Conservation (phyloP, 805 yeast genomes). For the Lachancea fermentati region DNA sequence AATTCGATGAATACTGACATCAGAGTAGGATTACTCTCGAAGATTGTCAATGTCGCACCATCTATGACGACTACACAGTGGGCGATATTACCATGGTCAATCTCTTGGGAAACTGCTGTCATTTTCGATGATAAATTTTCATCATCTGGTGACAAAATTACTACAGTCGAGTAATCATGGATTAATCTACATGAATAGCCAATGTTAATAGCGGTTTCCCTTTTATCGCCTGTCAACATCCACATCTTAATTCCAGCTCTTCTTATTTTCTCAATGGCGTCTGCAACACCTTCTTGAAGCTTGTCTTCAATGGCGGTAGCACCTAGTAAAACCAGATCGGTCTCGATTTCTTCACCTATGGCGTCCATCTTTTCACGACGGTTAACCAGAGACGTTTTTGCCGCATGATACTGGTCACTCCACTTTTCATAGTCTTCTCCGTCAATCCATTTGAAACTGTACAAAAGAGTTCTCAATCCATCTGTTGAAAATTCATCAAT, state of each 20-base stretch:
- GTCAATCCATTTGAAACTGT: constrained; percentile 70
- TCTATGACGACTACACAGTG: constrained; percentile 94
- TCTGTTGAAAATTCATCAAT: constrained; percentile 93
- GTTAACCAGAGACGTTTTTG: constrained; percentile 67
- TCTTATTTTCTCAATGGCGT: constrained; percentile 83
- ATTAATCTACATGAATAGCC: constrained; percentile 92
- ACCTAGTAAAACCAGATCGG: constrained; percentile 64
- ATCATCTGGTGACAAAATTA: constrained; percentile 51
- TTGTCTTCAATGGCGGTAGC: constrained; percentile 98
- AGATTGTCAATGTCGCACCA: constrained; percentile 73
- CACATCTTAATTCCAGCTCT: constrained; percentile 92
- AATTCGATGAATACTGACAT: constrained; percentile 76
- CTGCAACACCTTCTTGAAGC: constrained; percentile 94
- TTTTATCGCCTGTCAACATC: constrained; percentile 98
- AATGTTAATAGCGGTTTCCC: constrained; percentile 96
- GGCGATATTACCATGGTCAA: constrained; percentile 71
- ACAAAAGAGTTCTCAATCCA: constrained; percentile 85
- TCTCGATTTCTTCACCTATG: constrained; percentile 70
- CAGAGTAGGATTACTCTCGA: constrained; percentile 68
- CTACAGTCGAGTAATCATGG: constrained; percentile 86
- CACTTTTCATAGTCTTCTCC: constrained; percentile 56
- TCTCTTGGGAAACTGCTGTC: constrained; percentile 68
- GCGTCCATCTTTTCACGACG: constrained; percentile 62
- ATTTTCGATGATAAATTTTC: constrained; percentile 64
- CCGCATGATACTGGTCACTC: constrained; percentile 62